Base-by-base conservation (phyloP, 495 filamentous ascomycete species). In the Penicillium herquei region DNA sequence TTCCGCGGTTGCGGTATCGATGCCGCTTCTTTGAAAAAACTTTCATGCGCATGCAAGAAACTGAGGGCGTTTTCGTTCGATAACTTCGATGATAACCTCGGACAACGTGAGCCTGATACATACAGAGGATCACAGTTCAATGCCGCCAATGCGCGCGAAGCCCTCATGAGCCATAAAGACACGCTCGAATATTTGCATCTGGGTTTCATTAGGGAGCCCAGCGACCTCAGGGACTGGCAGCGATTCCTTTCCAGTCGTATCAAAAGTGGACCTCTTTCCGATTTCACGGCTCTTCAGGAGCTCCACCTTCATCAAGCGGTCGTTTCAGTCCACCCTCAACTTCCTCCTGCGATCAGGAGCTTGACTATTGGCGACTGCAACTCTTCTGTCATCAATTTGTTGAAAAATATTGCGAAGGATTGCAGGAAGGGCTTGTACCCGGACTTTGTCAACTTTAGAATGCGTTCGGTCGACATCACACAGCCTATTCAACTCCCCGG, bases 341-440 rank as follows among this genome's bases (percentile, higher is more conserved):
- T 70, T 26, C 58, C 65, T 2, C 45, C 52, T 4, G 57, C 59
- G 11, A 42, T 70, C 3, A 13, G 59, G 37, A 40, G 1, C 0
- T 59, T 70, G 1, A 5, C 42, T 5, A 58, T 70, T 30, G 46
- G 55, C 26, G 61, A 70, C 52, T 67, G 65, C 57, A 67, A 62
- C 42, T 54, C 56, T 11, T 65, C 68, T 9, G 52, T 67, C 32
- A 39, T 48, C 1, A 49, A 65, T 3, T 46, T 65, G 47, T 44
- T 51, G 6, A 44, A 59, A 32, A 49, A 62, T 12, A 55, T 70
- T 45, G 68, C 63, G 6, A 51, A 45, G n/a, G 66, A 65, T 18
- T 48, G 31, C 21, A 55, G 57, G 44, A 55, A 59, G 12, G 63
- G 62, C 0, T 40, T 50, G 4, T 65, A 65, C 17, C 68, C 63